These are phyloP conservation scores for Mortierella alpina DNA, from an alignment of 192 early-diverging fungal species.

Conservation along the genomic window DNA sequence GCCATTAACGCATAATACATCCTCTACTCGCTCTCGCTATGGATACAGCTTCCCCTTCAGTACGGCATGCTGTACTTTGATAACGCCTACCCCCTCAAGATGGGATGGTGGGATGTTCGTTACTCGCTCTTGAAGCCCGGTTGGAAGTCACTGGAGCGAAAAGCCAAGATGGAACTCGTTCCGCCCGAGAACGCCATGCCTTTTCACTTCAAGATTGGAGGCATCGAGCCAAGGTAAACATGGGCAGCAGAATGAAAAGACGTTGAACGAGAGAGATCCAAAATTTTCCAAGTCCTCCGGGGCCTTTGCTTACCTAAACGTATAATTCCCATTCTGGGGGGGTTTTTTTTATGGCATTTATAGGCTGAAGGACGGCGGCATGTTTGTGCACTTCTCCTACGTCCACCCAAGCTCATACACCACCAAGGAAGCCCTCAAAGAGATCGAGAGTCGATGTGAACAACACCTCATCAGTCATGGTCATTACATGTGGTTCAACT, in stretches of 20 bases:
- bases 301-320: no score
- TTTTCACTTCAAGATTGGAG: constrained; percentile 57
- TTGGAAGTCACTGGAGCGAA: constrained; percentile 46
- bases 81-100: constrained; percentile 50
- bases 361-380: constrained; percentile 63
- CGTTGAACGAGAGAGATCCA: no score
- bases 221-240: constrained; percentile 61
- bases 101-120: constrained; percentile 54
- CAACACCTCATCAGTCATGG: constrained; percentile 66
- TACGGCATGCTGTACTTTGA: constrained; percentile 54
- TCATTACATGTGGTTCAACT: constrained; percentile 74
- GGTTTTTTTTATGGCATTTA: not conserved
- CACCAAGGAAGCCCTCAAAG: constrained; percentile 49
- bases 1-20: not conserved
- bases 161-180: constrained; percentile 52
- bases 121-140: constrained; percentile 40
- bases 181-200: constrained; percentile 62
- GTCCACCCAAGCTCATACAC: constrained; percentile 47
- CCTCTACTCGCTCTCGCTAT: no score
- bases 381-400: constrained; percentile 66
- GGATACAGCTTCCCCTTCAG: constrained; percentile 12
- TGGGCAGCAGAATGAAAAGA: not conserved
- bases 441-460: constrained; percentile 58
- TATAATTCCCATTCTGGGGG: no score
- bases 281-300: no score